phyloP scores from a whole-genome alignment of 208 protist genomes.

The Leishmania martiniquensis region DNA sequence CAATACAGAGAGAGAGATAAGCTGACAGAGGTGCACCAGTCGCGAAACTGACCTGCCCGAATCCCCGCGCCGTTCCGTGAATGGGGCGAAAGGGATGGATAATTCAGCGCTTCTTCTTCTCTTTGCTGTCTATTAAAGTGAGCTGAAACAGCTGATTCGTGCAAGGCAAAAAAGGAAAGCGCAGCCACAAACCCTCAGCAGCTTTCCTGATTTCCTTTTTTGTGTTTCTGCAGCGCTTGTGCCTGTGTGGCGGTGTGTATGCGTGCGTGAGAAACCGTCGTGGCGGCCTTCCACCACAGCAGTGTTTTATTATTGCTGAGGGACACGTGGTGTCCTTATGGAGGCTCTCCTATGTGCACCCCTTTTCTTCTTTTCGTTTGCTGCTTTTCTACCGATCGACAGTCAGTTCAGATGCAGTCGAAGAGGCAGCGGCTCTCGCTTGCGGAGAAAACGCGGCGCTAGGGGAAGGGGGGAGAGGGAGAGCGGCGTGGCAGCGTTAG shows the following conservation, averaged over 20 bases:
- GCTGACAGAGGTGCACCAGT: not conserved
- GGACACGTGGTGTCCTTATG: not conserved
- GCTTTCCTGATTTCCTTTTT: not conserved
- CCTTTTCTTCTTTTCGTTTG: not conserved
- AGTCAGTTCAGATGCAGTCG: not conserved
- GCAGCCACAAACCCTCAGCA: not conserved
- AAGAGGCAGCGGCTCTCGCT: not conserved
- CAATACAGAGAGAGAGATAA: not conserved
- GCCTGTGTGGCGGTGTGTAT: not conserved
- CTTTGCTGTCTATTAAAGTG: not conserved
- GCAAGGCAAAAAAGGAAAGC: not conserved
- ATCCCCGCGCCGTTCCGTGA: not conserved
- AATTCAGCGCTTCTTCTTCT: not conserved
- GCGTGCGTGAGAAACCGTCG: not conserved
- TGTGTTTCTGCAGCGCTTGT: not conserved
- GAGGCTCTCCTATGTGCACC: not conserved
- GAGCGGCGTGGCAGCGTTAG: not conserved
- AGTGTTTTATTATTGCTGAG: not conserved
- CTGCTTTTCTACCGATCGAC: not conserved
- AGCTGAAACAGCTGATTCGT: not conserved
- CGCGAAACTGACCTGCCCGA: not conserved
- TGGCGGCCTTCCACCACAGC: not conserved
- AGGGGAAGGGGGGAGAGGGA: not conserved
- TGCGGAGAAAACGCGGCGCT: not conserved
- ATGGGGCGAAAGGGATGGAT: not conserved